A percentile compares a stretch with the other conserved stretches of the same genome.
phyloP scores from a whole-genome alignment of 441 rosid species.

The Gossypium schwendimanii region DNA sequence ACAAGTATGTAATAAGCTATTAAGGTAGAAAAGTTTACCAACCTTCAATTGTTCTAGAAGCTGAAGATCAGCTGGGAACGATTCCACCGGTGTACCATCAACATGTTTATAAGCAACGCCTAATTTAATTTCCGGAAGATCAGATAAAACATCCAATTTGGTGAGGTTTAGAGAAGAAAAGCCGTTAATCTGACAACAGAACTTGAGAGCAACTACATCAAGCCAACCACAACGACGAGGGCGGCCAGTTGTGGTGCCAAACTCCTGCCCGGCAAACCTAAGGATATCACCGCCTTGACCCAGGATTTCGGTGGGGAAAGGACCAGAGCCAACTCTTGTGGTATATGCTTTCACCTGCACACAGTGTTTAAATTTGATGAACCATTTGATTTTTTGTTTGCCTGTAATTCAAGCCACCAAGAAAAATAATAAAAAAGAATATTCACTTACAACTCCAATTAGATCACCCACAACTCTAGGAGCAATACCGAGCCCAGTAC shows the following conservation, averaged over 20 bases:
- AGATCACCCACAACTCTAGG: constrained; percentile 86
- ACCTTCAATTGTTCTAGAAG: constrained; percentile 73
- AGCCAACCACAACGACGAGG: constrained; percentile 99
- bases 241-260: constrained; percentile 93
- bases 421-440: constrained; percentile 1
- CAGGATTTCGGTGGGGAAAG: constrained; percentile 88
- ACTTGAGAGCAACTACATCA: constrained; percentile 81
- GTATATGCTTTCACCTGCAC: constrained; percentile 92
- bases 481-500: constrained; percentile 88
- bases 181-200: constrained; percentile 79
- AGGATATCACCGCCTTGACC: constrained; percentile 80
- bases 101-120: constrained; percentile 63
- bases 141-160: constrained; percentile 87
- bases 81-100: constrained; percentile 69
- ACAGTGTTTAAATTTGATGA: background rate
- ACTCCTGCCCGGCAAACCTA: constrained; percentile 80
- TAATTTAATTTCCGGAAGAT: constrained; percentile 64
- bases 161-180: constrained; percentile 87
- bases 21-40: constrained; percentile 15
- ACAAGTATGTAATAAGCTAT: background rate
- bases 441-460: constrained; percentile 73
- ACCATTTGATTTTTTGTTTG: background rate
- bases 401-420: background rate
- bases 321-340: constrained; percentile 92
- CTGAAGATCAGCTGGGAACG: constrained; percentile 79